Percentiles rank a stretch among this genome's conserved stretches.
Evolutionary conservation across 2,329 filamentous ascomycete genomes (phyloP).

Genomic region (Aspergillus quadrilineatus): DNA sequence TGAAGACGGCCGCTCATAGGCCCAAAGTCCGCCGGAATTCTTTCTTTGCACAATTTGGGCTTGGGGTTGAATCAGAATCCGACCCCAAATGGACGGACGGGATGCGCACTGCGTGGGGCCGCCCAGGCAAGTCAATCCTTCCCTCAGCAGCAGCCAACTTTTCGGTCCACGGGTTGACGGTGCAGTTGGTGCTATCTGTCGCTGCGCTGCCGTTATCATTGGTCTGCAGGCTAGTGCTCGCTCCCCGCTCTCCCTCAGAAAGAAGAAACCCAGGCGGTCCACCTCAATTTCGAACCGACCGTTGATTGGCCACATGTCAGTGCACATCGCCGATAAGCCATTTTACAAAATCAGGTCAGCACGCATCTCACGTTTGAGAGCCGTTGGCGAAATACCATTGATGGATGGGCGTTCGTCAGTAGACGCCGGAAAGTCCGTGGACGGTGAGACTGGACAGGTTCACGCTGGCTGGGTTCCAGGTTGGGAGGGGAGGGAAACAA

Average conservation of each 20-base stretch:
- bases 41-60: slow-evolving; percentile 14
- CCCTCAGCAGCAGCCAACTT: slow-evolving; percentile 19
- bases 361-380: slow-evolving; percentile 8
- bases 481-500: background rate
- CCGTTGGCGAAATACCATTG: slow-evolving; percentile 10
- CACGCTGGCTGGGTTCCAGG: background rate
- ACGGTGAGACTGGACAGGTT: background rate
- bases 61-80: slow-evolving; percentile 2
- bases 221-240: background rate
- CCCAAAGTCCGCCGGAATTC: background rate
- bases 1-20: slow-evolving; percentile 5
- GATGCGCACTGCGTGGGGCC: slow-evolving; percentile 23
- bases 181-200: slow-evolving; percentile 6
- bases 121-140: slow-evolving; percentile 24
- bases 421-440: slow-evolving; percentile 12
- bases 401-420: slow-evolving; percentile 11
- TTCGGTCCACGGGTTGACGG: background rate
- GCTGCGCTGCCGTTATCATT: background rate
- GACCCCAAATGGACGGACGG: slow-evolving; percentile 24
- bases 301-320: slow-evolving; percentile 15
- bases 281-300: slow-evolving; percentile 12
- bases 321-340: slow-evolving; percentile 22
- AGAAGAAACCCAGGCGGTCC: slow-evolving; percentile 12
- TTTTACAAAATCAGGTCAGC: slow-evolving; percentile 13
- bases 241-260: slow-evolving; percentile 12